Evolutionary conservation across 306 rosid genomes (phyloP).

Genomic region (Corylus heterophylla): DNA sequence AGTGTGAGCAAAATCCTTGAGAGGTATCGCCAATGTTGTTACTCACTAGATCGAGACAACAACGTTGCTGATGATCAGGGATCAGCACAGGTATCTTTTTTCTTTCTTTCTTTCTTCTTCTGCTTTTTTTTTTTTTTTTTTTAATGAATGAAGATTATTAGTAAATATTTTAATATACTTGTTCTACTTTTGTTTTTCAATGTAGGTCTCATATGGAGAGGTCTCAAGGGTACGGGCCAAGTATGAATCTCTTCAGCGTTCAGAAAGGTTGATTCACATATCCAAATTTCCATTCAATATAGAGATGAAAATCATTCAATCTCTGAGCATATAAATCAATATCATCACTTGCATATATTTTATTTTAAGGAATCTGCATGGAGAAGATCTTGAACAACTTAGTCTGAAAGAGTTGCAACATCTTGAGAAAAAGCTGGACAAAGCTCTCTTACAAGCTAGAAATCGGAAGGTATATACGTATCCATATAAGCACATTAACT

Average conservation of each 20-base stretch:
- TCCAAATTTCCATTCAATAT: no score
- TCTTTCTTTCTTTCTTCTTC: background rate
- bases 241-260: constrained; percentile 67
- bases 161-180: no score
- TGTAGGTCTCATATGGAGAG: constrained; percentile 54
- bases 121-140: background rate
- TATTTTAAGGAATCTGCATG: constrained; percentile 57
- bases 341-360: background rate
- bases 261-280: constrained; percentile 47
- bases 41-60: constrained; percentile 30
- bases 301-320: background rate
- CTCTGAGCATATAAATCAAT: background rate
- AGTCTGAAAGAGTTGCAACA: constrained; percentile 52
- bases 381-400: constrained; percentile 77
- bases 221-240: constrained; percentile 48
- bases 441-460: constrained; percentile 54
- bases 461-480: constrained; percentile 49
- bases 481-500: no score
- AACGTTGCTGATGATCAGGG: constrained; percentile 43
- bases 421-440: constrained; percentile 69
- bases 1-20: constrained; percentile 60
- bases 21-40: constrained; percentile 59
- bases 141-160: no score
- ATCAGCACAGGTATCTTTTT: constrained; percentile 51
- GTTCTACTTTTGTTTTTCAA: constrained; percentile 7